A percentile compares a stretch with the other conserved stretches of the same genome.
Conservation (phyloP, 2,329 filamentous ascomycete species). For the Mycosphaerella arachidis region DNA sequence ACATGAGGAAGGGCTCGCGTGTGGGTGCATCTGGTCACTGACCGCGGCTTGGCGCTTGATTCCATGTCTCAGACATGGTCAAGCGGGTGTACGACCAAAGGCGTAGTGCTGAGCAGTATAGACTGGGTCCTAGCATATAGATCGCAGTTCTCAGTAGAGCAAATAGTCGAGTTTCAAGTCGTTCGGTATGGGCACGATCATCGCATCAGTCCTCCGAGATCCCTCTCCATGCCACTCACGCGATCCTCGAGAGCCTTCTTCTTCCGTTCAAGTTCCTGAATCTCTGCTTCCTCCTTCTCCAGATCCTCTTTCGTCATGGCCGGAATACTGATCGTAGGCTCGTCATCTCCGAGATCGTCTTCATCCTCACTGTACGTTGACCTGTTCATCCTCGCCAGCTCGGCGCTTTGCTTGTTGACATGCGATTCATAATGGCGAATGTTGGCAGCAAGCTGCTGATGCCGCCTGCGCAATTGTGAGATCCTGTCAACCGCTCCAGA, state of each 20-base stretch:
- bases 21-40: not conserved
- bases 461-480: conserved; percentile 63
- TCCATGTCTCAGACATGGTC: not conserved
- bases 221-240: conserved; percentile 64
- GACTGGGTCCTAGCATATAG: no score
- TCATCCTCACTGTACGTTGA: conserved; percentile 33
- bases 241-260: conserved; percentile 60
- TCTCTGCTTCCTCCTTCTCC: conserved; percentile 64
- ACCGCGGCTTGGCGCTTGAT: not conserved
- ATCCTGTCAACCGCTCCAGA: conserved; percentile 76
- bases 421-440: conserved; percentile 74
- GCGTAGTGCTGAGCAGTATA: no score
- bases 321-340: conserved; percentile 34
- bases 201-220: conserved; percentile 58
- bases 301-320: conserved; percentile 65
- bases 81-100: not conserved
- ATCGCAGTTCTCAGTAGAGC: no score
- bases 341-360: conserved; percentile 46
- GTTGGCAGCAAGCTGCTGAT: conserved; percentile 67
- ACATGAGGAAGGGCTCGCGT: not conserved
- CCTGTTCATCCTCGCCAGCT: conserved; percentile 67
- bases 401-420: conserved; percentile 69
- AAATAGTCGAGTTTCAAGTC: no score
- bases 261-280: conserved; percentile 58
- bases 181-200: conserved; percentile 29